These are phyloP conservation scores for Yamadazyma pseudoaaseri DNA, from an alignment of 1,139 yeast species.

Conservation along the genomic window DNA sequence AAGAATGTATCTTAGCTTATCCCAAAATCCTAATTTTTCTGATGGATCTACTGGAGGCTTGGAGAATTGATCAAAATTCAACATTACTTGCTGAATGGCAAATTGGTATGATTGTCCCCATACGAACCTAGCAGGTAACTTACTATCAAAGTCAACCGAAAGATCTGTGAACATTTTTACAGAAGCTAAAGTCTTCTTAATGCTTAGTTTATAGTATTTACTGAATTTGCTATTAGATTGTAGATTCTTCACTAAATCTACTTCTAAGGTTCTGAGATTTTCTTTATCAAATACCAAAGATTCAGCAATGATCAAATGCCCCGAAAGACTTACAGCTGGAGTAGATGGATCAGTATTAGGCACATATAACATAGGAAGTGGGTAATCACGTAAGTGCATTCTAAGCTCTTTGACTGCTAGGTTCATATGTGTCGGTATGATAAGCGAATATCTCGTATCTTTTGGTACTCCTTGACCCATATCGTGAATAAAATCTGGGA, in stretches of 20 bases:
- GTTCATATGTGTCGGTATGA: slow-evolving; percentile 60
- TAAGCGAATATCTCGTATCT: slow-evolving; percentile 64
- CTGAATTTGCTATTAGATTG: slow-evolving; percentile 38
- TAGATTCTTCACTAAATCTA: slow-evolving; percentile 44
- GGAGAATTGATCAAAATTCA: slow-evolving; percentile 78
- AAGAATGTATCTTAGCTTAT: slow-evolving; percentile 47
- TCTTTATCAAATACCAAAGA: slow-evolving; percentile 36
- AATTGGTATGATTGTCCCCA: slow-evolving; percentile 91
- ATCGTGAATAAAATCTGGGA: slow-evolving; percentile 61
- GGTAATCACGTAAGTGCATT: slow-evolving; percentile 65
- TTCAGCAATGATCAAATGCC: slow-evolving; percentile 51
- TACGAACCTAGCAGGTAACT: slow-evolving; percentile 63
- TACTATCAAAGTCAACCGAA: slow-evolving; percentile 53
- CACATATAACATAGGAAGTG: slow-evolving; percentile 54
- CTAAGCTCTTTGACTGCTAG: slow-evolving; percentile 51
- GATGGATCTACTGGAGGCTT: slow-evolving; percentile 76
- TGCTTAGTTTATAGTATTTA: slow-evolving; percentile 54
- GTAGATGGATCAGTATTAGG: slow-evolving; percentile 19
- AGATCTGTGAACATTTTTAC: slow-evolving; percentile 71
- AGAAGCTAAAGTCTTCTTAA: slow-evolving; percentile 76
- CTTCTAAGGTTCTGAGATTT: slow-evolving; percentile 57
- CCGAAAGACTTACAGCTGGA: slow-evolving; percentile 30
- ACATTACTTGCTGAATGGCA: slow-evolving; percentile 78
- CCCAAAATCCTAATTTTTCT: slow-evolving; percentile 58
- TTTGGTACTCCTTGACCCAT: slow-evolving; percentile 83